Percentiles rank a stretch among this genome's conserved stretches.
Evolutionary conservation across 345 rosid species (phyloP).

Genomic region (Dipteronia sinensis): DNA sequence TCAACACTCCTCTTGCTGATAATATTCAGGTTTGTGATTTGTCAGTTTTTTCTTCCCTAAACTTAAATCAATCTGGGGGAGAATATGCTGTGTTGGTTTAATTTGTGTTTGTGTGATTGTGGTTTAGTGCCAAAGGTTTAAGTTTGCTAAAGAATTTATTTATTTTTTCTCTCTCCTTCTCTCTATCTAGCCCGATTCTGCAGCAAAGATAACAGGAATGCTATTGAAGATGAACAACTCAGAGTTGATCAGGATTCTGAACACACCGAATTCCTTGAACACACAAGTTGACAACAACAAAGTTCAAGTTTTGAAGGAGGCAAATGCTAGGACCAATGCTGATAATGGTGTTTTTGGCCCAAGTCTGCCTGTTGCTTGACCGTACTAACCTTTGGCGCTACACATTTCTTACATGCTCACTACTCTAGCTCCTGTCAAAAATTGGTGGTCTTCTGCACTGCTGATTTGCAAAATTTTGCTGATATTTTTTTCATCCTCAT

Average conservation of each 20-base stretch:
- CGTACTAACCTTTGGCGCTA: conserved; percentile 9
- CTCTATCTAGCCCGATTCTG: conserved; percentile 27
- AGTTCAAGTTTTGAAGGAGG: conserved; percentile 29
- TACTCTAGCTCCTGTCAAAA: conserved; percentile 10
- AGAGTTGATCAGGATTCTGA: conserved; percentile 20
- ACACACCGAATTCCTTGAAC: conserved; percentile 16
- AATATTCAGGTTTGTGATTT: conserved; percentile 26
- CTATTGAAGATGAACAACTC: conserved; percentile 23
- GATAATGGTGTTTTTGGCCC: conserved; percentile 3
- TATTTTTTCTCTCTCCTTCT: background rate
- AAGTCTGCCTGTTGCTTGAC: conserved; percentile 20
- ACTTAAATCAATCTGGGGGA: background rate
- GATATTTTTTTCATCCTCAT: background rate
- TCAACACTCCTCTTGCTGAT: background rate
- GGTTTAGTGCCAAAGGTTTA: background rate
- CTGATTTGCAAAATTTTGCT: conserved; percentile 1
- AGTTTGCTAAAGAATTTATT: background rate
- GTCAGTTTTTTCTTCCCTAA: background rate
- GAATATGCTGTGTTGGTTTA: background rate
- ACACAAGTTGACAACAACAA: conserved; percentile 24
- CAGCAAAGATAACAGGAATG: conserved; percentile 22
- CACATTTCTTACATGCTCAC: conserved; percentile 15
- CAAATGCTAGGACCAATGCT: conserved; percentile 17
- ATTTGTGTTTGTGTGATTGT: background rate
- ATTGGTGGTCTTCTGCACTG: background rate